Percentiles rank a stretch among this genome's conserved stretches.
Conservation (phyloP, 306 rosid species). For the Malus orientalis region DNA sequence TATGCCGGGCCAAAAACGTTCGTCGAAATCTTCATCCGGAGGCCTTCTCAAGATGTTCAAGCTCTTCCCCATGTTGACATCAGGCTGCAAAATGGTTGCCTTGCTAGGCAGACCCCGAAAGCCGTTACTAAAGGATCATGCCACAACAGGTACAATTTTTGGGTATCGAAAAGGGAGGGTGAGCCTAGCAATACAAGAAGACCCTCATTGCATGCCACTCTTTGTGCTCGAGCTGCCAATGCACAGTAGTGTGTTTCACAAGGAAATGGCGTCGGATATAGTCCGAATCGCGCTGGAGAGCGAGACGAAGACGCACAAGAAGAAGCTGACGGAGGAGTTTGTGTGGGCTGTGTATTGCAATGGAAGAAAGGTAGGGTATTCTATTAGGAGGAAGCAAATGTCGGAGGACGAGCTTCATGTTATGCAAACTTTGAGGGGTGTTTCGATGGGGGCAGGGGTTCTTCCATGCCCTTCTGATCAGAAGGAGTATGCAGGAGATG, state of each 20-base stretch:
- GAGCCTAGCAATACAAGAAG: conserved; percentile 83
- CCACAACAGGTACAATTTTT: conserved; percentile 80
- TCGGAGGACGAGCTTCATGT: conserved; percentile 80
- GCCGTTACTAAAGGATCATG: conserved; percentile 71
- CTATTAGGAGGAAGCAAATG: conserved; percentile 71
- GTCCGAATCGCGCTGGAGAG: conserved; percentile 92
- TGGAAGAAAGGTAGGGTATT: conserved; percentile 80
- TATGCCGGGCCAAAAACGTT: conserved; percentile 20
- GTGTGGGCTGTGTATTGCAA: conserved; percentile 94
- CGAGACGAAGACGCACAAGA: conserved; percentile 63
- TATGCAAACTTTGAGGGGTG: conserved; percentile 87
- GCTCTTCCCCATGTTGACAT: conserved; percentile 79
- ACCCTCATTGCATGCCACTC: conserved; percentile 77
- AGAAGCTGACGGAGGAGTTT: conserved; percentile 75
- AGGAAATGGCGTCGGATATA: conserved; percentile 77
- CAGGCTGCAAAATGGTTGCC: conserved; percentile 95
- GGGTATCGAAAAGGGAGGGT: conserved; percentile 86
- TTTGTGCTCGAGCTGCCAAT: conserved; percentile 82
- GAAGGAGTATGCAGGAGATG: conserved; percentile 45
- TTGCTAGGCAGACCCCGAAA: conserved; percentile 71
- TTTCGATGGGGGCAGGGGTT: conserved; percentile 97
- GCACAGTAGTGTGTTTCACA: conserved; percentile 57
- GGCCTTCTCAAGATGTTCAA: conserved; percentile 70
- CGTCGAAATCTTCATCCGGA: conserved; percentile 28
- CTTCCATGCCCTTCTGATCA: conserved; percentile 42